Base-by-base conservation (phyloP, 169 alveolate genomes). In the Babesia bovis region DNA sequence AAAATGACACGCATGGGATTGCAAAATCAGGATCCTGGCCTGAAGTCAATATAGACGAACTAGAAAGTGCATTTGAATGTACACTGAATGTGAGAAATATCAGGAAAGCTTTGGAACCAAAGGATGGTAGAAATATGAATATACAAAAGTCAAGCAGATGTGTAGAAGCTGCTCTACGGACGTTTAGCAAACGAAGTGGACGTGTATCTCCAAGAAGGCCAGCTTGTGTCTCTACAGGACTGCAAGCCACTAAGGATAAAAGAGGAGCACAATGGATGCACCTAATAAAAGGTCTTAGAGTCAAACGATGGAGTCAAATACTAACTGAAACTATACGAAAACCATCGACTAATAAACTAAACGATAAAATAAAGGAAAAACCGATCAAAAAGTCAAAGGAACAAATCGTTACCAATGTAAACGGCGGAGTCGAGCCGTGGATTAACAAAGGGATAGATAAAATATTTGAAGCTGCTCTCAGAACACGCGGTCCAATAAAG, bases 11-110 rank as follows among this genome's bases (percentile, higher is more conserved):
- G 49, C 12, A 12, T 19, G 60, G 41, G 23, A 17, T 63, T n/a
- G 15, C 47, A 36, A 63, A 60, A 49, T 40, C 63, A 13, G 58
- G 73, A 9, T 63, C 73, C 7, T 49, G 58, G 73, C 73, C 73
- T 2, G 73, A 55, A 9, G 49, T 44, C 15, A 33, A n/a, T 1
- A 12, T 25, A 26, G 73, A 63, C 12, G 51, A 63, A 28, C 50
- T 63, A 10, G 73, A 63, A 4, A 26, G 33, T 35, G 6, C 47
- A 30, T 49, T 63, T 30, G 73, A 63, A n/a, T 63, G 73, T 50
- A 44, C 45, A 12, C 60, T 63, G 19, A 63, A 49, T 36, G 10
- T 63, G 12, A 44, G 49, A 3, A 63, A 49, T 23, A 44, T 47
- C 15, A 47, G 44, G 21, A 17, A 32, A 26, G 7, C 60, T 30